These are phyloP conservation scores for Aspergillus heteromorphus DNA, from an alignment of 495 filamentous ascomycete species.

Conservation along the genomic window DNA sequence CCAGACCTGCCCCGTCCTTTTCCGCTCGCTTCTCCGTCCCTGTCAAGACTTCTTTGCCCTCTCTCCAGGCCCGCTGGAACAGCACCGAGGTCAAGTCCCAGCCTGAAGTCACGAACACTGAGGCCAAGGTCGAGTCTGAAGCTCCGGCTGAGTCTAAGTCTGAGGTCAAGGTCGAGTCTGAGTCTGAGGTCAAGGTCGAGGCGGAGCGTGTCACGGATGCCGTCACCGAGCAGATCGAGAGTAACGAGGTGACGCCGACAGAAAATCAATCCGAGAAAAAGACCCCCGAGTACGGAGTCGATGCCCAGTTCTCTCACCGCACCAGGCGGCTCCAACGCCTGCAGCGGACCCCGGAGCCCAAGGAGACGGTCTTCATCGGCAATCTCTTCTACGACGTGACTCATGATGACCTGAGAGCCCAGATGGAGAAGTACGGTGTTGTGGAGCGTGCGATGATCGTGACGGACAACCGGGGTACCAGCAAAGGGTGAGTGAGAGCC, in stretches of 20 bases:
- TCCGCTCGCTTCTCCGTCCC: constrained; percentile 20
- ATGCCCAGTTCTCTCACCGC: constrained; percentile 16
- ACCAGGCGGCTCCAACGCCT: constrained; percentile 8
- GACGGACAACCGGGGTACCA: constrained; percentile 67
- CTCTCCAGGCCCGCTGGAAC: constrained; percentile 38
- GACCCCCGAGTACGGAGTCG: neutral
- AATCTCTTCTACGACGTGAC: constrained; percentile 86
- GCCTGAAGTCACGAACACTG: neutral
- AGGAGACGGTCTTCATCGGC: constrained; percentile 63
- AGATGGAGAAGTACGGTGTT: constrained; percentile 62
- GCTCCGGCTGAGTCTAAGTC: constrained; percentile 17
- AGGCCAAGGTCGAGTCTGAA: neutral
- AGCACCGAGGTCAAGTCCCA: constrained; percentile 31
- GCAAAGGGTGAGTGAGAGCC: constrained; percentile 68
- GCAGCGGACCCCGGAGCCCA: constrained; percentile 13
- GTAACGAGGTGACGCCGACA: neutral
- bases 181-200: neutral
- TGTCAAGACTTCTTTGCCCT: constrained; percentile 15
- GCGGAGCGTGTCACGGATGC: neutral
- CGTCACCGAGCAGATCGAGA: neutral
- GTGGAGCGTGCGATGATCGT: constrained; percentile 53
- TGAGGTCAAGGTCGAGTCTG: neutral
- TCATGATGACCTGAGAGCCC: constrained; percentile 59
- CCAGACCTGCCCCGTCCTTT: constrained; percentile 31
- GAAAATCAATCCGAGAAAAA: neutral